phyloP scores from a whole-genome alignment of 768 basidiomycete genomes.

The Butyriboletus loyo region DNA sequence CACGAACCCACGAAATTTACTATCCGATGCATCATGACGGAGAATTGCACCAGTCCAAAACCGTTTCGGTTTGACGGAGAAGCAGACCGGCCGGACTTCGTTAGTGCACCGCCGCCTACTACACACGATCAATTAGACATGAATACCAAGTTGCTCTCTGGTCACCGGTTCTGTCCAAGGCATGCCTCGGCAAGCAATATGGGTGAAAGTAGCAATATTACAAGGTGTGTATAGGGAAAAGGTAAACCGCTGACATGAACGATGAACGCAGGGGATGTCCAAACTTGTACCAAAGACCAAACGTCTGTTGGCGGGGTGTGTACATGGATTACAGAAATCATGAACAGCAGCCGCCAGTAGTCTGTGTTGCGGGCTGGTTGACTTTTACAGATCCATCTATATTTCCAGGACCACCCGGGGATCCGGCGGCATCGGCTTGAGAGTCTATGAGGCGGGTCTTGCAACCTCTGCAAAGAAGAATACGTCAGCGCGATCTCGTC shows the following conservation, averaged over 20 bases:
- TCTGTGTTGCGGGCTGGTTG: constrained; percentile 52
- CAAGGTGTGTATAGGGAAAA: constrained; percentile 11
- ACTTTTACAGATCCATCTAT: constrained; percentile 62
- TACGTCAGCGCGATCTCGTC: neutral
- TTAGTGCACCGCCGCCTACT: neutral
- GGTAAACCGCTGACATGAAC: constrained; percentile 11
- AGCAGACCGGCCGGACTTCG: neutral
- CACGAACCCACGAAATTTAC: too few species aligned
- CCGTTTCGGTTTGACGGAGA: too few species aligned
- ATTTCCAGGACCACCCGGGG: constrained; percentile 35
- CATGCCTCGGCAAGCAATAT: constrained; percentile 2
- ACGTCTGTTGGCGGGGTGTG: neutral
- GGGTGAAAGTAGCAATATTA: constrained; percentile 17
- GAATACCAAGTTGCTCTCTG: neutral
- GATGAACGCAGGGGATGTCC: constrained; percentile 1
- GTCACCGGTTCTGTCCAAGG: neutral
- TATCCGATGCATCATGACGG: too few species aligned
- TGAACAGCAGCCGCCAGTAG: constrained; percentile 53
- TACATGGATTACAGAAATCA: constrained; percentile 20
- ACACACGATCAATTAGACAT: neutral
- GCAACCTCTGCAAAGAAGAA: constrained; percentile 68
- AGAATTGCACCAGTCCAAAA: neutral
- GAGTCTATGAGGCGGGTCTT: constrained; percentile 97
- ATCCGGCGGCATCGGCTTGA: constrained; percentile 59
- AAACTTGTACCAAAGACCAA: constrained; percentile 1